Evolutionary conservation across 169 alveolate genomes (phyloP).

Genomic region (Eimeria necatrix): DNA sequence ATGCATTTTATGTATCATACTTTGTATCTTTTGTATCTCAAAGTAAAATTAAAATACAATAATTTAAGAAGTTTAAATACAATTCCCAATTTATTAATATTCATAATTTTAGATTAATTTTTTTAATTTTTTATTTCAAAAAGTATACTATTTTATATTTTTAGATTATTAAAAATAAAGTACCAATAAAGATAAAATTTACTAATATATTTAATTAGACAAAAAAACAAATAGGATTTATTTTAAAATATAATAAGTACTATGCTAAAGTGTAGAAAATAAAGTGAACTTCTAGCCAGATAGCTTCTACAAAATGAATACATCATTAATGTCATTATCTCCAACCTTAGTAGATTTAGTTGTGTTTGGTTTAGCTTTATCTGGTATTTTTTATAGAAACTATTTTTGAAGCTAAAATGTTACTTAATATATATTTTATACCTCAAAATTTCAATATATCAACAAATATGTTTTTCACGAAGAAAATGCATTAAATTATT

Average conservation of each 20-base stretch:
- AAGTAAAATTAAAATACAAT: conserved; percentile 51
- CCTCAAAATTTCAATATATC: conserved; percentile 15
- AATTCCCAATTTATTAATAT: conserved; percentile 21
- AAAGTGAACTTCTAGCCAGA: conserved; percentile 1
- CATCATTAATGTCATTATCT: conserved; percentile 18
- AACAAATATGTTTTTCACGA: conserved; percentile 28
- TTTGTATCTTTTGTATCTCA: conserved; percentile 34
- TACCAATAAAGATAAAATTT: not conserved
- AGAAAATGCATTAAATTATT: conserved; percentile 73
- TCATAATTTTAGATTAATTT: conserved; percentile 42
- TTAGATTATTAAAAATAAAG: conserved; percentile 14
- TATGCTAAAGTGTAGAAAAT: conserved; percentile 36
- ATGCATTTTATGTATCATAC: not conserved
- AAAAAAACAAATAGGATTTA: not conserved
- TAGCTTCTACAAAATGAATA: conserved; percentile 16
- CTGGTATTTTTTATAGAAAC: not conserved
- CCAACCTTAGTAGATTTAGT: not conserved
- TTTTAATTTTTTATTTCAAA: not conserved
- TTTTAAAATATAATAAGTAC: conserved; percentile 57
- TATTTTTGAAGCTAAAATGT: conserved; percentile 18
- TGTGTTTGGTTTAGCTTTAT: not conserved
- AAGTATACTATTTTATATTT: not conserved
- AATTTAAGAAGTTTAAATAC: conserved; percentile 24
- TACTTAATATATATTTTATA: not conserved
- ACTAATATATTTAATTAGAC: not conserved